Evolutionary conservation across 192 early-diverging fungal genomes (phyloP).

Genomic region (Coemansia sp.): DNA sequence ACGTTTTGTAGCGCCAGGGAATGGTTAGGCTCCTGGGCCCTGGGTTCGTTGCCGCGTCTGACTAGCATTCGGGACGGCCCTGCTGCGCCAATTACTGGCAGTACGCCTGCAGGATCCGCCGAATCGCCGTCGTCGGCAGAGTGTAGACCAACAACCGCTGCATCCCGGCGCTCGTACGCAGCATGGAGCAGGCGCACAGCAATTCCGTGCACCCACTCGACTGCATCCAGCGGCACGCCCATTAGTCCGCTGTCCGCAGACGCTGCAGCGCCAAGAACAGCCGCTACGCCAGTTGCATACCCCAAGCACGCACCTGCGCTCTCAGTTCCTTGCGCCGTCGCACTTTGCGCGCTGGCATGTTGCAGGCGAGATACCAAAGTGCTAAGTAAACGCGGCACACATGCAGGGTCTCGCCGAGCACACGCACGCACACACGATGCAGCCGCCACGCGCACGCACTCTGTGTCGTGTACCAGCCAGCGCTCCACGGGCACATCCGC

Average conservation of each 20-base stretch:
- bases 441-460: conserved; percentile 73
- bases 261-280: conserved; percentile 55
- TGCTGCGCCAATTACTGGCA: conserved; percentile 1
- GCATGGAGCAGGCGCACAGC: conserved; percentile 71
- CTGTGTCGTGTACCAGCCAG: conserved; percentile 65
- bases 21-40: no score
- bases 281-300: conserved; percentile 64
- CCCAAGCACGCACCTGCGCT: conserved; percentile 49
- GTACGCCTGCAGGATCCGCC: not conserved
- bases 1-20: conserved; percentile 19
- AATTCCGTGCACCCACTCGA: conserved; percentile 75
- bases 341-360: conserved; percentile 59
- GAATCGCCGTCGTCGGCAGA: not conserved
- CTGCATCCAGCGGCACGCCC: conserved; percentile 66
- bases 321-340: conserved; percentile 10
- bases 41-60: no score
- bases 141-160: conserved; percentile 6
- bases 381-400: conserved; percentile 55
- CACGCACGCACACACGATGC: conserved; percentile 68
- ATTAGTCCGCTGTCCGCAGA: not conserved
- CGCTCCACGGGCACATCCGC: conserved; percentile 66
- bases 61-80: not conserved
- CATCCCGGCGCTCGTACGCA: conserved; percentile 17
- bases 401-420: not conserved
- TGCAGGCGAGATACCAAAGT: conserved; percentile 68